Conservation (phyloP, 768 basidiomycete genomes). For the Podaxis pistillaris region DNA sequence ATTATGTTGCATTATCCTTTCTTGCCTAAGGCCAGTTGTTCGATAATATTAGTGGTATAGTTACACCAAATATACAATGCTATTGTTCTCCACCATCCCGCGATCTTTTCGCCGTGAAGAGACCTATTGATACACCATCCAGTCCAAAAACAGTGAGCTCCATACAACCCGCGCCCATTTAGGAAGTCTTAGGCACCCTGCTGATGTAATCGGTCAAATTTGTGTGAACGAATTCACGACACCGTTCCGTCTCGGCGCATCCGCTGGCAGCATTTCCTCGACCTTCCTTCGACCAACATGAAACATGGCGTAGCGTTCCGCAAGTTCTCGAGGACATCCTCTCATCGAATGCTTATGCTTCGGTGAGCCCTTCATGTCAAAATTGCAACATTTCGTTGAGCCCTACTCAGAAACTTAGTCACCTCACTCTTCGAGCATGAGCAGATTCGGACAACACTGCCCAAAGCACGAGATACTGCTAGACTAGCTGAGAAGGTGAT, state of each 20-base stretch:
- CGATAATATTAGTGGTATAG: background rate
- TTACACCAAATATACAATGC: background rate
- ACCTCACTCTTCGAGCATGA: slow-evolving; percentile 94
- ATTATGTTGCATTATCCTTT: background rate
- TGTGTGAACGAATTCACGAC: background rate
- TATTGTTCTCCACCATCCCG: background rate
- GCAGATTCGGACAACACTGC: slow-evolving; percentile 91
- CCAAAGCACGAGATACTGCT: slow-evolving; percentile 91
- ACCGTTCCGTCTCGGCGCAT: background rate
- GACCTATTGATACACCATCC: too few relatives aligned
- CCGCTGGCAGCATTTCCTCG: background rate
- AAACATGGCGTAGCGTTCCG: slow-evolving; percentile 94
- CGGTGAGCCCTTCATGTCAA: slow-evolving; percentile 49
- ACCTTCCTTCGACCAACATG: slow-evolving; percentile 44
- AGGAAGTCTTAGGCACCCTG: background rate
- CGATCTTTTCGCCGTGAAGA: too few relatives aligned
- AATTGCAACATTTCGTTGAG: slow-evolving; percentile 2
- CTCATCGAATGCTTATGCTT: slow-evolving; percentile 91
- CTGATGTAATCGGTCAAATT: slow-evolving; percentile 11
- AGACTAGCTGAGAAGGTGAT: slow-evolving; percentile 88
- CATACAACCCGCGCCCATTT: too few relatives aligned
- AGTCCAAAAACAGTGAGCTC: too few relatives aligned
- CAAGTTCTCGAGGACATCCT: slow-evolving; percentile 88
- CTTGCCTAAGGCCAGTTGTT: too few relatives aligned
- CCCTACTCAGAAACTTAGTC: slow-evolving; percentile 75